Percentiles rank a stretch among this genome's conserved stretches.
Evolutionary conservation across 371 early-diverging fungal species (phyloP).

Genomic region (Apophysomyces trapeziformis): DNA sequence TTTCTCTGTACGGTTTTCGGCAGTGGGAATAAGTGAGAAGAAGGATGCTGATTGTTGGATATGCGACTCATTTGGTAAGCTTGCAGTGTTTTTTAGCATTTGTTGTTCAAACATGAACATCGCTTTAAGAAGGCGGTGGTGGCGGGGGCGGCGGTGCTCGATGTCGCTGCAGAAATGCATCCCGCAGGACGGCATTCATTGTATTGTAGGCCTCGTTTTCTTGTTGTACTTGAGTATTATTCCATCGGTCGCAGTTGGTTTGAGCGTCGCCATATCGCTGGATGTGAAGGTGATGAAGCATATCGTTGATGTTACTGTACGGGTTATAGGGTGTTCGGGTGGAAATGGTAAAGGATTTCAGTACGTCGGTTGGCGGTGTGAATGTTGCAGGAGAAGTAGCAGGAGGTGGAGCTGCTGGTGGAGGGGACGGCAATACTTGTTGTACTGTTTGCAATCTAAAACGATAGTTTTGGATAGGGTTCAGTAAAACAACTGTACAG

Average conservation of each 20-base stretch:
- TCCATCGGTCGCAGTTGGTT: slow-evolving; percentile 29
- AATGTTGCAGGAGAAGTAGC: neutral
- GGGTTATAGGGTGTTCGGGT: slow-evolving; percentile 12
- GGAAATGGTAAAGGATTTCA: slow-evolving; percentile 17
- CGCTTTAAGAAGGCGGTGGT: too few species aligned
- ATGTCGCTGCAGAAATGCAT: slow-evolving; percentile 27
- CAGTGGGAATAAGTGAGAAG: too few species aligned
- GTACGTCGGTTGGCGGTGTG: neutral
- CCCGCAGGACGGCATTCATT: slow-evolving; percentile 20
- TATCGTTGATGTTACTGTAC: slow-evolving; percentile 28
- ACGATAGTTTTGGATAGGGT: neutral
- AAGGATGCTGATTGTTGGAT: too few species aligned
- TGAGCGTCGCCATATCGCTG: slow-evolving; percentile 33
- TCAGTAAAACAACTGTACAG: neutral
- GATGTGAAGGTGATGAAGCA: slow-evolving; percentile 24
- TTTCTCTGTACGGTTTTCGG: too few species aligned
- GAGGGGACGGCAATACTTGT: neutral
- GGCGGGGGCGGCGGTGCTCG: neutral
- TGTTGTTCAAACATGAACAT: too few species aligned
- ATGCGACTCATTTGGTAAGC: too few species aligned
- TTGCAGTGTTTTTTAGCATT: too few species aligned
- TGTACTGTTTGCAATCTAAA: neutral
- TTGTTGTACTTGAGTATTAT: slow-evolving; percentile 2
- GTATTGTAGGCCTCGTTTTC: slow-evolving; percentile 13
- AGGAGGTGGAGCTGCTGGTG: neutral